Conservation (phyloP, 805 yeast genomes). For the Gaillardinia entomophila region DNA sequence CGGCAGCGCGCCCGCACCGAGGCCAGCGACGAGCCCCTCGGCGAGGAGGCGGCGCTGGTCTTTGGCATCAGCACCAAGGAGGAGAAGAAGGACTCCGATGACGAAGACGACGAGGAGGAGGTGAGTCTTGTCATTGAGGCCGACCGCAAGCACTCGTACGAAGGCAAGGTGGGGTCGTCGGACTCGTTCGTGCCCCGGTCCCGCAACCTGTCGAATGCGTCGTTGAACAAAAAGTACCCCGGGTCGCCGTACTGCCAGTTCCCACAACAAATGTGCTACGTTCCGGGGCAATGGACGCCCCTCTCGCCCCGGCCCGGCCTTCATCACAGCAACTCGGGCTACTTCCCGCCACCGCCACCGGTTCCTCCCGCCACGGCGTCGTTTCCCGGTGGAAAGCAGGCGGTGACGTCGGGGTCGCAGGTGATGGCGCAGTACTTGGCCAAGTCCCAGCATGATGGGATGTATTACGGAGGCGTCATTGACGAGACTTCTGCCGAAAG, state of each 20-base stretch:
- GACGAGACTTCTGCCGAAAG: background rate
- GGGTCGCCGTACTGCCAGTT: conserved; percentile 7
- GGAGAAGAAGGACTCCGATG: conserved; percentile 1
- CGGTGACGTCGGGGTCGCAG: conserved; percentile 50
- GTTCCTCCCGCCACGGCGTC: background rate
- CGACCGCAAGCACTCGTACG: conserved; percentile 13
- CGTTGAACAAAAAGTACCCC: conserved; percentile 9
- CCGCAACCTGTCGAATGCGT: conserved; percentile 12
- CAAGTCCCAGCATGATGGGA: conserved; percentile 59
- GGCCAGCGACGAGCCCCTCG: conserved; percentile 17
- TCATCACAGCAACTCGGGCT: background rate
- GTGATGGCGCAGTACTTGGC: conserved; percentile 77
- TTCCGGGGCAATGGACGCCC: background rate
- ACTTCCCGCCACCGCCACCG: background rate
- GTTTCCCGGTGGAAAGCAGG: too few relatives aligned
- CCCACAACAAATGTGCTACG: background rate
- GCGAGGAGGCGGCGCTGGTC: conserved; percentile 38
- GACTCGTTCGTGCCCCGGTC: conserved; percentile 15
- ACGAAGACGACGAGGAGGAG: conserved; percentile 31
- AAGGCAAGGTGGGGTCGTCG: conserved; percentile 12
- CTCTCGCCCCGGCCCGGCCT: background rate
- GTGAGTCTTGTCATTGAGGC: conserved; percentile 33
- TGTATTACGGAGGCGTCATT: conserved; percentile 35
- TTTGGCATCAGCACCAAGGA: conserved; percentile 26
- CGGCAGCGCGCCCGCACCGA: conserved; percentile 4